Conservation (phyloP, 2,329 filamentous ascomycete genomes). For the Colletotrichum sp. region DNA sequence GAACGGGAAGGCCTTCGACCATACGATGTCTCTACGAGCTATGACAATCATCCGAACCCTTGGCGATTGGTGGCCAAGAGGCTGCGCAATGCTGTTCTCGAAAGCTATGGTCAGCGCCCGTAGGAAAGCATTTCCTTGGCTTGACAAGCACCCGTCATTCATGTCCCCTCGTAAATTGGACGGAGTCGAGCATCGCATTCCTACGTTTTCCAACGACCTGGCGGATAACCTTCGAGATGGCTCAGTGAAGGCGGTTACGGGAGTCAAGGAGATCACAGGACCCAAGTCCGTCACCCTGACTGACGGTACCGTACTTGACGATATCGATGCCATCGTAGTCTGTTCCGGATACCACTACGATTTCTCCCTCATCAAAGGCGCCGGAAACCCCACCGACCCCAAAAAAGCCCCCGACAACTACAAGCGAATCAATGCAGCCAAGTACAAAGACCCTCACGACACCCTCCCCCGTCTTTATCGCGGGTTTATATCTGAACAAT, state of each 20-base stretch:
- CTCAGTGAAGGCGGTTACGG: slow-evolving; percentile 28
- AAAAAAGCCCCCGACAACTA: slow-evolving; percentile 30
- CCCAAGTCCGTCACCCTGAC: slow-evolving; percentile 31
- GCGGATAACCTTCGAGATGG: slow-evolving; percentile 30
- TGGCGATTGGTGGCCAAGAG: not conserved
- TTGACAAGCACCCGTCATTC: slow-evolving; percentile 12
- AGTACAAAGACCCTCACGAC: slow-evolving; percentile 24
- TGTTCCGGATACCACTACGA: slow-evolving; percentile 37
- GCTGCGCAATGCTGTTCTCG: not conserved
- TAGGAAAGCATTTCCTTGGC: slow-evolving; percentile 6
- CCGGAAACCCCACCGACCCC: slow-evolving; percentile 30
- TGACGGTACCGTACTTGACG: slow-evolving; percentile 33
- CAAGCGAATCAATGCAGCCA: slow-evolving; percentile 25
- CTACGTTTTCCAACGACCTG: slow-evolving; percentile 33
- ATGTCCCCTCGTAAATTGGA: not conserved
- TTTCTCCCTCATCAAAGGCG: slow-evolving; percentile 31
- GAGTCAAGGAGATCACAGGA: slow-evolving; percentile 32
- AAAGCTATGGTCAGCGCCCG: not conserved
- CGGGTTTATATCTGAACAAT: slow-evolving; percentile 35
- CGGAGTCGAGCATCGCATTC: slow-evolving; percentile 27
- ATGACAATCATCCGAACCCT: not conserved
- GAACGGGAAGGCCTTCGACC: slow-evolving; percentile 11
- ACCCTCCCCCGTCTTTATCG: slow-evolving; percentile 33
- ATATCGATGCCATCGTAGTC: slow-evolving; percentile 37
- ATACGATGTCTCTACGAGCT: not conserved